A percentile compares a stretch with the other conserved stretches of the same genome.
Evolutionary conservation across 805 yeast genomes (phyloP).

Genomic region (Yarrowia alimentaria): DNA sequence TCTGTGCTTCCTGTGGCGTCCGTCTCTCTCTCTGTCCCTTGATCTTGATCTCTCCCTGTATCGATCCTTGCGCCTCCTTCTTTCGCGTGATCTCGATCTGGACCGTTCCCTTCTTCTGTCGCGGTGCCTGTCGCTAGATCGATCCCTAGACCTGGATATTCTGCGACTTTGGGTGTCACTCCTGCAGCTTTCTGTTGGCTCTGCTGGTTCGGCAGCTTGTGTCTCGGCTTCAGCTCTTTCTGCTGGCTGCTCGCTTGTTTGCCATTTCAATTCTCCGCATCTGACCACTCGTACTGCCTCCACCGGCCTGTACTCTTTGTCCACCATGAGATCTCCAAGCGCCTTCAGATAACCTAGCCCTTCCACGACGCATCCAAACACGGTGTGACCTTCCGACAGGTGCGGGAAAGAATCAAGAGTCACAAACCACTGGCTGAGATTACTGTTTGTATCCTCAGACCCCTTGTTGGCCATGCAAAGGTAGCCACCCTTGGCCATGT

Average conservation of each 20-base stretch:
- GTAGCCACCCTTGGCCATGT: conserved; percentile 1
- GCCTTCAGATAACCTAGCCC: neutral
- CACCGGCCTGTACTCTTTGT: conserved; percentile 6
- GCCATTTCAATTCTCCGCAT: conserved; percentile 9
- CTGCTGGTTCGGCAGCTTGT: neutral
- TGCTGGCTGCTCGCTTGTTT: too few species aligned
- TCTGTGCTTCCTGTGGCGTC: too few species aligned
- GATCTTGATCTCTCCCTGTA: too few species aligned
- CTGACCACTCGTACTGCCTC: conserved; percentile 4
- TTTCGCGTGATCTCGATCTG: too few species aligned
- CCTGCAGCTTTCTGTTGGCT: neutral
- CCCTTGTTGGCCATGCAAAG: conserved; percentile 14
- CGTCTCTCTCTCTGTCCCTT: too few species aligned
- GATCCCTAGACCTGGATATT: too few species aligned
- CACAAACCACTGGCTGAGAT: conserved; percentile 10
- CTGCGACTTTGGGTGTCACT: too few species aligned
- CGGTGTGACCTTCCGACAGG: neutral
- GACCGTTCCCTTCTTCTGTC: too few species aligned
- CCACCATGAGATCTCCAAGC: neutral
- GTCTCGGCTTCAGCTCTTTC: neutral
- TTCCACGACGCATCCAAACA: conserved; percentile 5
- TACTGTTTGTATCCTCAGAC: neutral
- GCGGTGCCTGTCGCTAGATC: too few species aligned
- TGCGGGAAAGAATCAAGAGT: conserved; percentile 1
- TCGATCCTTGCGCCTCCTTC: too few species aligned